Evolutionary conservation across 805 yeast genomes (phyloP), one percentile per base, ranked within the genome.

Genomic region (Tetrapisispora taiwanensis): DNA sequence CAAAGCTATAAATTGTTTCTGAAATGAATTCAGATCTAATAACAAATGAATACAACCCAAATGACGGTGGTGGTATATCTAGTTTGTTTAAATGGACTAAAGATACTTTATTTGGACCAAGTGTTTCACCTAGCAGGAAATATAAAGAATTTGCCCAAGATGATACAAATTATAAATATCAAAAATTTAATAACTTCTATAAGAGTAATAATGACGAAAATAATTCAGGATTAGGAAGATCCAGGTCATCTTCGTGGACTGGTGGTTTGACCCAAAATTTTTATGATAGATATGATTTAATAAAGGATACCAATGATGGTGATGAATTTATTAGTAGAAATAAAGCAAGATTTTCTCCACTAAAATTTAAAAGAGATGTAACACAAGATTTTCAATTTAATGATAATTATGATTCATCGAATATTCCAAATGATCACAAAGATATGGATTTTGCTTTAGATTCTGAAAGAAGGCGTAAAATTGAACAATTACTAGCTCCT

Each of bases 41-140:
- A 9, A 37, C 22, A 17, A 28, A 27, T 17, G 40, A 26, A 7
- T 17, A 18, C 8, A 37, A 26, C 12, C 3, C 26, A 8, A 7
- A 6, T 9, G 31, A 24, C 20, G 10, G 20, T 30, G 44, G 44
- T 20, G 39, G 39, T 4, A 26, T 35, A 7, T 19, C 17, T 9
- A 8, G 15, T 2, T 22, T 41, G 24, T 35, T 35, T 10, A 41
- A 30, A 35, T 62, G 66, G 66, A 56, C 63, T 1, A 51, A 53
- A 41, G 66, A 62, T 46, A 64, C 66, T 2, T 37, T 61, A 22
- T 59, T 61, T 48, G 59, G 60, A 7, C 46, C 58, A 18, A 39
- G 48, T 18, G 42, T 51, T 14, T 57, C 63, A 3, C 65, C 65
- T 19, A 56, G 59, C 2, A 51, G 53, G 38, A 58, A 57, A 42